phyloP scores from a whole-genome alignment of 2,329 filamentous ascomycete genomes.

The Dactylellina leptospora region DNA sequence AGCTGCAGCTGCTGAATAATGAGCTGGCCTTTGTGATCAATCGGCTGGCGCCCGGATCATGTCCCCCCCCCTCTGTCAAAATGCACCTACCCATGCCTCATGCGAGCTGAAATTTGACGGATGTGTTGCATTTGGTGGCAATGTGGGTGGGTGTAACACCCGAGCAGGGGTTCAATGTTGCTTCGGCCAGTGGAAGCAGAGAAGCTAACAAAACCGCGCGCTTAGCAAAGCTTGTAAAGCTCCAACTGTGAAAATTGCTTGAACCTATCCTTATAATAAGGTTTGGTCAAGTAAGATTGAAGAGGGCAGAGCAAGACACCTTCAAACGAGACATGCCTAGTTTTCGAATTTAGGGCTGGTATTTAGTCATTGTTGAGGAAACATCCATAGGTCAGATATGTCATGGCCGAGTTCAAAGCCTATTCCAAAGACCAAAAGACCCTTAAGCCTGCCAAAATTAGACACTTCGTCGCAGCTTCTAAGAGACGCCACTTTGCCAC shows the following conservation, averaged over 20 bases:
- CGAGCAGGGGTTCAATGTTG: neutral
- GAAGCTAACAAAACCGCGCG: conserved; percentile 25
- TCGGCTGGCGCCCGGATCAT: conserved; percentile 1
- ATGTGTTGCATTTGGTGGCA: conserved; percentile 15
- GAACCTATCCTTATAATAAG: no score
- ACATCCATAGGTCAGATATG: no score
- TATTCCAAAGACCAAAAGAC: no score
- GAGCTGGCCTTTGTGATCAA: neutral
- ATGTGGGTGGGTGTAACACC: conserved; percentile 17
- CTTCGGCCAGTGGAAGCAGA: conserved; percentile 2
- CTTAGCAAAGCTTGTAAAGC: conserved; percentile 11
- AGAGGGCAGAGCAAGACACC: no score
- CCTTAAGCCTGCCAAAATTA: no score
- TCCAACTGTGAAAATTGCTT: neutral
- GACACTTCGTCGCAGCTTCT: no score
- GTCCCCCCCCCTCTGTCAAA: neutral
- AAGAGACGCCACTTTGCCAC: no score
- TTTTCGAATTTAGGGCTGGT: no score
- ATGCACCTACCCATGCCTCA: conserved; percentile 19
- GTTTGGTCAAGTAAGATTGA: no score
- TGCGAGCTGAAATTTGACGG: conserved; percentile 34
- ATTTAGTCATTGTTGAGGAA: no score
- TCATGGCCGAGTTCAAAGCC: no score
- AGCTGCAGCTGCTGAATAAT: conserved; percentile 2
- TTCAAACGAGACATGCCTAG: no score